These are phyloP conservation scores for Chrysoporthe cubensis DNA, from an alignment of 2,329 filamentous ascomycete species.

Conservation along the genomic window DNA sequence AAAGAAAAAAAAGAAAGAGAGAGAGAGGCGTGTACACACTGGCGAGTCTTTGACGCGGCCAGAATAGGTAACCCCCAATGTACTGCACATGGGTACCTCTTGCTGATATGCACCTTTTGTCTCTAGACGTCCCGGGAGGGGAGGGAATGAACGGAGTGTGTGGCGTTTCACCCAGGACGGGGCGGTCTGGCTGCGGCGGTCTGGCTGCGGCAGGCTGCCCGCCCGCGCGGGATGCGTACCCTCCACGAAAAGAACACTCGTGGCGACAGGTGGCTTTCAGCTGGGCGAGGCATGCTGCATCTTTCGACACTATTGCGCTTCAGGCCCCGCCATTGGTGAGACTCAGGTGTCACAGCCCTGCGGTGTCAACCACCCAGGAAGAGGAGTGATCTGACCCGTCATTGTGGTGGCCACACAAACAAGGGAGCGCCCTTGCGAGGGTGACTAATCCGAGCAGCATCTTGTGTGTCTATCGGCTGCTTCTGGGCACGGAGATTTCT, in stretches of 20 bases:
- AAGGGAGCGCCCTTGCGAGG: too few relatives aligned
- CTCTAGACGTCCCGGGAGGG: slow-evolving; percentile 11
- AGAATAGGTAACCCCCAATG: slow-evolving; percentile 19
- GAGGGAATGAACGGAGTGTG: slow-evolving; percentile 18
- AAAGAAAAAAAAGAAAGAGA: neutral
- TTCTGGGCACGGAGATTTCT: neutral
- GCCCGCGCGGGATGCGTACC: slow-evolving; percentile 4
- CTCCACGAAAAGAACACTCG: neutral
- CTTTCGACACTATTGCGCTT: slow-evolving; percentile 1
- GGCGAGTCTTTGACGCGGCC: neutral
- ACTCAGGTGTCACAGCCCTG: neutral
- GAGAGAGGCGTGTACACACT: neutral
- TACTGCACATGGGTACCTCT: slow-evolving; percentile 3
- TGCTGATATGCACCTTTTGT: slow-evolving; percentile 21
- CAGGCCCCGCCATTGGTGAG: neutral
- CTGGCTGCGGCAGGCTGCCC: slow-evolving; percentile 8
- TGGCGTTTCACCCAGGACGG: slow-evolving; percentile 11
- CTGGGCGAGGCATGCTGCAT: neutral
- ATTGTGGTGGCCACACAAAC: neutral
- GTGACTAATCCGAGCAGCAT: neutral
- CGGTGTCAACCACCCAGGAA: too few relatives aligned
- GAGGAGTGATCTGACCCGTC: neutral
- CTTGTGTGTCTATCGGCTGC: neutral
- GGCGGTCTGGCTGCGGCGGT: neutral
- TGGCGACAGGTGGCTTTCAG: slow-evolving; percentile 9